Conservation (phyloP, 2,329 filamentous ascomycete genomes). For the Trichoderma sp. region DNA sequence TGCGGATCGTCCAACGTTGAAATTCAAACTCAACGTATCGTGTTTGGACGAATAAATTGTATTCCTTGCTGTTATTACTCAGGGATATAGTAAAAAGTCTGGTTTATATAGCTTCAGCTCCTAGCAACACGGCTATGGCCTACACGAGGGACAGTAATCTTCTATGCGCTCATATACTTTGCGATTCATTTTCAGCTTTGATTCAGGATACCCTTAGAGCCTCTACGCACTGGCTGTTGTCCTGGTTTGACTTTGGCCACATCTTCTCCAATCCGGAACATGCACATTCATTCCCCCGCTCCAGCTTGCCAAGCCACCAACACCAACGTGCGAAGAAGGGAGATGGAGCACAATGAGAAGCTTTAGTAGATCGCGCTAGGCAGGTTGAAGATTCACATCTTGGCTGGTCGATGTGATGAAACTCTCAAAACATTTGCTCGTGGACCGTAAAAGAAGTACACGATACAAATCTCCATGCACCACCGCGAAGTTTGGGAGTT, state of each 20-base stretch:
- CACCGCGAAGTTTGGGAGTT: neutral
- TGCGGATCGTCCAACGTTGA: neutral
- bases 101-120: neutral
- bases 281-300: neutral
- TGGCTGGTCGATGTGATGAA: neutral
- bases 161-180: neutral
- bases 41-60: neutral
- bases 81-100: neutral
- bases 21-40: neutral
- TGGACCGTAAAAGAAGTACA: neutral
- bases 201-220: neutral
- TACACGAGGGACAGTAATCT: neutral
- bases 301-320: constrained; percentile 2
- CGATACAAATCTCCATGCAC: neutral
- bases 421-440: neutral
- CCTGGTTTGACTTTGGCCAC: neutral
- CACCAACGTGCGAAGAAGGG: neutral
- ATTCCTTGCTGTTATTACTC: neutral
- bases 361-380: neutral
- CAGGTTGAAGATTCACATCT: neutral
- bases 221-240: neutral
- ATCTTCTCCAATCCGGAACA: neutral
- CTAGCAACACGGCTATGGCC: neutral
- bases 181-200: neutral
- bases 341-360: neutral